phyloP scores from a whole-genome alignment of 257 asterid genomes.

The Phtheirospermum japonicum region DNA sequence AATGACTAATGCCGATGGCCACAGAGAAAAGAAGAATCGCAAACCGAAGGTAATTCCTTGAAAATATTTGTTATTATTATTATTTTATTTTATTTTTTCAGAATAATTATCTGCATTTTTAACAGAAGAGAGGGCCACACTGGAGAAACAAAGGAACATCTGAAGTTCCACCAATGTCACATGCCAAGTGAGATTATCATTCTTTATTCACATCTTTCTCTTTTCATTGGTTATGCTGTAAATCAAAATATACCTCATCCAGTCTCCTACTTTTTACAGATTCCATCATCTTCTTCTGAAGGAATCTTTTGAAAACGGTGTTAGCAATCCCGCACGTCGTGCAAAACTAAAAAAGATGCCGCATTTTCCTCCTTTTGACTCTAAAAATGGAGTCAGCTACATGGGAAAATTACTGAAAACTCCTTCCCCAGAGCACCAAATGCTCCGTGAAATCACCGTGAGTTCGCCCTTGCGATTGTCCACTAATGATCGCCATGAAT shows the following conservation, averaged over 20 bases:
- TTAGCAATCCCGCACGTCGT: conserved; percentile 48
- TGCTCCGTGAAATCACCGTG: conserved; percentile 51
- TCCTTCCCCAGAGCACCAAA: conserved; percentile 70
- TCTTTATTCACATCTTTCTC: conserved; percentile 17
- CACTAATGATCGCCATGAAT: conserved; percentile 35
- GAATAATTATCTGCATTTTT: conserved; percentile 22
- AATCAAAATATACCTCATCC: conserved; percentile 18
- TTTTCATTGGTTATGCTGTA: conserved; percentile 10
- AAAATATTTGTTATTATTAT: too few relatives aligned
- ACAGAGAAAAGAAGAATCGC: conserved; percentile 71
- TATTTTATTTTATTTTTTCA: too few relatives aligned
- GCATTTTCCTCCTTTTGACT: conserved; percentile 73
- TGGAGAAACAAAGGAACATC: conserved; percentile 75
- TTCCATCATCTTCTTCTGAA: conserved; percentile 79
- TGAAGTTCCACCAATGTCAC: conserved; percentile 59
- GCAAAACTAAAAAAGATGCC: conserved; percentile 77
- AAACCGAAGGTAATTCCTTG: conserved; percentile 66
- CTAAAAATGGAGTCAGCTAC: conserved; percentile 73
- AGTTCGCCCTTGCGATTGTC: conserved; percentile 42
- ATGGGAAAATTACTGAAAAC: conserved; percentile 60
- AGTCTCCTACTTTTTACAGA: conserved; percentile 45
- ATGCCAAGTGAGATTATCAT: conserved; percentile 68
- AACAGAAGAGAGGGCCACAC: conserved; percentile 71
- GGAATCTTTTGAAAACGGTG: conserved; percentile 65
- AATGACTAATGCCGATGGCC: conserved; percentile 42